Evolutionary conservation across 2,329 filamentous ascomycete genomes (phyloP).

Genomic region (Boeremia lycopersici): DNA sequence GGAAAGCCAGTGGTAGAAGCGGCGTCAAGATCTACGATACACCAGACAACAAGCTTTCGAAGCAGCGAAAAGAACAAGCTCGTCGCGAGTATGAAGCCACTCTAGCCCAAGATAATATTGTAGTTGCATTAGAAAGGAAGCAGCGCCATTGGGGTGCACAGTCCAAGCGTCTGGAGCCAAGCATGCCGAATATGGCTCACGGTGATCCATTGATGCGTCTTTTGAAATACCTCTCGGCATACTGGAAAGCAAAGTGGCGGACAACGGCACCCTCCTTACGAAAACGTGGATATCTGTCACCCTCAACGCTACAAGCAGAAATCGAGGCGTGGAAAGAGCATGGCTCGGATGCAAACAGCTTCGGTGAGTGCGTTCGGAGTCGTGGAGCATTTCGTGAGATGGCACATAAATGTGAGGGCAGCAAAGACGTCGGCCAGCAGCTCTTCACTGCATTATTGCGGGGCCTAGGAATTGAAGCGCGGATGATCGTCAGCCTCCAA

Average conservation of each 20-base stretch:
- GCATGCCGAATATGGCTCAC: slow-evolving; percentile 75
- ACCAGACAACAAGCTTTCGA: slow-evolving; percentile 23
- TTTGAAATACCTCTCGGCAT: slow-evolving; percentile 76
- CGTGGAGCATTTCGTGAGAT: slow-evolving; percentile 70
- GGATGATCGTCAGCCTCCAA: slow-evolving; percentile 84
- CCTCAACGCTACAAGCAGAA: slow-evolving; percentile 75
- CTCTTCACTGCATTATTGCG: slow-evolving; percentile 86
- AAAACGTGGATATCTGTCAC: slow-evolving; percentile 87
- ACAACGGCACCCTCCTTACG: slow-evolving; percentile 78
- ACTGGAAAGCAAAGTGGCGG: slow-evolving; percentile 86
- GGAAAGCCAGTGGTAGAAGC: slow-evolving; percentile 52
- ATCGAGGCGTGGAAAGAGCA: slow-evolving; percentile 72
- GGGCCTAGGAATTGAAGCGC: slow-evolving; percentile 78
- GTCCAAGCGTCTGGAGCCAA: slow-evolving; percentile 72
- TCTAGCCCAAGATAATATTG: slow-evolving; percentile 31
- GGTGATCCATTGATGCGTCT: slow-evolving; percentile 82
- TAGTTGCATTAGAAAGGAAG: slow-evolving; percentile 51
- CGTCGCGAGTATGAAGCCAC: slow-evolving; percentile 13
- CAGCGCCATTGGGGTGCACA: slow-evolving; percentile 73
- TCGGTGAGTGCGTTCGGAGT: slow-evolving; percentile 76
- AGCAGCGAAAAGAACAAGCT: slow-evolving; percentile 11
- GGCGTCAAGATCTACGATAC: slow-evolving; percentile 39
- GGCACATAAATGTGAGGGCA: slow-evolving; percentile 76
- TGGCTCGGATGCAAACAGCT: slow-evolving; percentile 64
- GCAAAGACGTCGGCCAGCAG: slow-evolving; percentile 85